Percentiles rank a stretch among this genome's conserved stretches.
Evolutionary conservation across 1,284 basidiomycete species (phyloP).

Genomic region (Flammula alnicola): DNA sequence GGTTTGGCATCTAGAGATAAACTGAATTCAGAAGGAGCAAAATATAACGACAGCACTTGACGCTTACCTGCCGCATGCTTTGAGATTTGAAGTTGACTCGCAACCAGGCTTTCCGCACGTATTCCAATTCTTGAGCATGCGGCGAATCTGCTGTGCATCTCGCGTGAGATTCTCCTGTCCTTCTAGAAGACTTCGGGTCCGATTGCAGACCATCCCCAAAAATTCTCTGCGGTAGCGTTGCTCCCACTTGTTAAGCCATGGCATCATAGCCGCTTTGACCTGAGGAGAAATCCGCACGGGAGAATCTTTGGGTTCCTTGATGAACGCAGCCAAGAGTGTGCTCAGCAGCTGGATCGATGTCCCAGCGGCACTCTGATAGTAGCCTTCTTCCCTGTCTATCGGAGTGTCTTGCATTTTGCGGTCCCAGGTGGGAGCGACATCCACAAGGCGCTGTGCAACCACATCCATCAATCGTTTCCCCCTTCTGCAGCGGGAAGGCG

Average conservation of each 20-base stretch:
- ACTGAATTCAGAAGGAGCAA: background rate
- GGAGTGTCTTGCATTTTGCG: conserved; percentile 21
- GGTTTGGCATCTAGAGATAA: conserved; percentile 23
- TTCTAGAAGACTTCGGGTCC: conserved; percentile 19
- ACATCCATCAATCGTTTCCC: conserved; percentile 18
- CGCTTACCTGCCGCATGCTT: conserved; percentile 21
- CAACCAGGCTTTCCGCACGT: conserved; percentile 21
- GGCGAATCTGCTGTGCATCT: conserved; percentile 19
- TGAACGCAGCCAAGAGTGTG: conserved; percentile 22
- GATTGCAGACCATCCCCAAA: conserved; percentile 19
- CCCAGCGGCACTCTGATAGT: conserved; percentile 21
- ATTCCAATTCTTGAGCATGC: conserved; percentile 22
- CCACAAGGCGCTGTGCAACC: conserved; percentile 17
- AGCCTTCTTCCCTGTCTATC: conserved; percentile 17
- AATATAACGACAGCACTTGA: background rate
- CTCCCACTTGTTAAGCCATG: conserved; percentile 24
- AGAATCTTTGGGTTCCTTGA: conserved; percentile 20
- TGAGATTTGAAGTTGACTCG: conserved; percentile 17
- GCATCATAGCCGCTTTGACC: conserved; percentile 12
- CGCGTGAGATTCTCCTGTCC: conserved; percentile 10
- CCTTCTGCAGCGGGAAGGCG: conserved; percentile 14
- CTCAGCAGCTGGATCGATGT: conserved; percentile 23
- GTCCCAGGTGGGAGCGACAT: conserved; percentile 22
- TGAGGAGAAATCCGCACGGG: conserved; percentile 14
- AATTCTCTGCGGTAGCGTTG: conserved; percentile 17